These are phyloP conservation scores for Fistulina hepatica DNA, from an alignment of 1,284 basidiomycete genomes.

Conservation along the genomic window DNA sequence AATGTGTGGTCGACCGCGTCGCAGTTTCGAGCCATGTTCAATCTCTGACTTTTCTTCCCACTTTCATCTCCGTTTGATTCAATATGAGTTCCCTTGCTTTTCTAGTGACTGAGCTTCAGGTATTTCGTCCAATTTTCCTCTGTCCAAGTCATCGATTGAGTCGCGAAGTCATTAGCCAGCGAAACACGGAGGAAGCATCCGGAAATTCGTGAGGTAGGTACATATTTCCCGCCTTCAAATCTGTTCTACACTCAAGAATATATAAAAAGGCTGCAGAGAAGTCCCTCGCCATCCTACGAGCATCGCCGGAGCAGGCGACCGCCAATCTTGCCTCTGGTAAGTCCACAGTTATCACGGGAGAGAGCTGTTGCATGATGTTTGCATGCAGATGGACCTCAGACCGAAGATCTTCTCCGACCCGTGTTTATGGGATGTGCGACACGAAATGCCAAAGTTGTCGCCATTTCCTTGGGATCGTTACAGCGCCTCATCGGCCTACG, in stretches of 20 bases:
- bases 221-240: slow-evolving; percentile 13
- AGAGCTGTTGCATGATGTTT: slow-evolving; percentile 2
- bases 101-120: slow-evolving; percentile 39
- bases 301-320: slow-evolving; percentile 61
- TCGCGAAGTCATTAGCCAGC: slow-evolving; percentile 60
- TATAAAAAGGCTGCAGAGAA: slow-evolving; percentile 66
- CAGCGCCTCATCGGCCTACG: slow-evolving; percentile 85
- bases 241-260: slow-evolving; percentile 2
- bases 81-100: slow-evolving; percentile 39
- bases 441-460: slow-evolving; percentile 88
- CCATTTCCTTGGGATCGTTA: slow-evolving; percentile 82
- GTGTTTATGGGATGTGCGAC: slow-evolving; percentile 93
- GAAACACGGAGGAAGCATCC: slow-evolving; percentile 76
- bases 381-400: slow-evolving; percentile 66
- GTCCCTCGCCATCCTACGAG: slow-evolving; percentile 67
- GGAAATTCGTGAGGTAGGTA: slow-evolving; percentile 80
- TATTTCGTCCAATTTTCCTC: slow-evolving; percentile 11
- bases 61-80: too few relatives aligned
- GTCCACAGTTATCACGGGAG: slow-evolving; percentile 16
- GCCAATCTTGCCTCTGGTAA: slow-evolving; percentile 52
- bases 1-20: too few relatives aligned
- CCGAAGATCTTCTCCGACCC: slow-evolving; percentile 75
- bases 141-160: slow-evolving; percentile 1
- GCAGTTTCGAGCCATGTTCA: too few relatives aligned
- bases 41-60: too few relatives aligned